A percentile compares a stretch with the other conserved stretches of the same genome.
phyloP scores from a whole-genome alignment of 2,329 filamentous ascomycete genomes.

The Escovopsis sp. region DNA sequence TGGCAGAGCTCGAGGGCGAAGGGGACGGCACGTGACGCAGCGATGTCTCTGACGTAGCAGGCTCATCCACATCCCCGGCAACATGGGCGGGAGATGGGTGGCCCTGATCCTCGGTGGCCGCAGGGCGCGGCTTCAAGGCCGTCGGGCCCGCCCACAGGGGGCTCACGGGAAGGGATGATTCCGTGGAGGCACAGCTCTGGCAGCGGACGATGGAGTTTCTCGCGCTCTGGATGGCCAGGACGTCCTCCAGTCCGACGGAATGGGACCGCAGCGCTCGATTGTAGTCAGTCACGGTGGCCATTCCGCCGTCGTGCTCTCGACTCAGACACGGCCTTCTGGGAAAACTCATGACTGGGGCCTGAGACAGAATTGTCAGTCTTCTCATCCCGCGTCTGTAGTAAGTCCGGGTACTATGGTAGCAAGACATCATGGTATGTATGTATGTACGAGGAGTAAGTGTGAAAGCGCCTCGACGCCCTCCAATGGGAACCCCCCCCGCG shows the following conservation, averaged over 20 bases:
- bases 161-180: slow-evolving; percentile 11
- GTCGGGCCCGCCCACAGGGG: slow-evolving; percentile 25
- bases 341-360: too few relatives aligned
- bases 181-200: slow-evolving; percentile 1
- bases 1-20: slow-evolving; percentile 8
- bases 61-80: slow-evolving; percentile 34
- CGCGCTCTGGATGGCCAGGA: slow-evolving; percentile 33
- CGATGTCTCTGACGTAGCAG: slow-evolving; percentile 45
- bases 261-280: slow-evolving; percentile 47
- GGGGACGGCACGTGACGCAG: slow-evolving; percentile 46
- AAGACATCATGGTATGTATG: too few relatives aligned
- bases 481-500: too few relatives aligned
- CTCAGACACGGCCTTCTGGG: too few relatives aligned
- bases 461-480: too few relatives aligned
- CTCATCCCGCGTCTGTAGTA: slow-evolving; percentile 24
- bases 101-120: slow-evolving; percentile 41
- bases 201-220: slow-evolving; percentile 33
- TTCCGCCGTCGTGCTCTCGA: too few relatives aligned
- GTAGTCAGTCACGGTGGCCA: slow-evolving; percentile 42
- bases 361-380: too few relatives aligned
- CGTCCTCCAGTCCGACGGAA: slow-evolving; percentile 42
- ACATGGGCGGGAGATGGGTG: slow-evolving; percentile 20
- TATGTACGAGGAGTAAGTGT: too few relatives aligned
- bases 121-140: slow-evolving; percentile 45
- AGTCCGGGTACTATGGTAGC: too few relatives aligned